Base-by-base conservation (phyloP, 345 rosid species). In the Hibiscus syriacus region DNA sequence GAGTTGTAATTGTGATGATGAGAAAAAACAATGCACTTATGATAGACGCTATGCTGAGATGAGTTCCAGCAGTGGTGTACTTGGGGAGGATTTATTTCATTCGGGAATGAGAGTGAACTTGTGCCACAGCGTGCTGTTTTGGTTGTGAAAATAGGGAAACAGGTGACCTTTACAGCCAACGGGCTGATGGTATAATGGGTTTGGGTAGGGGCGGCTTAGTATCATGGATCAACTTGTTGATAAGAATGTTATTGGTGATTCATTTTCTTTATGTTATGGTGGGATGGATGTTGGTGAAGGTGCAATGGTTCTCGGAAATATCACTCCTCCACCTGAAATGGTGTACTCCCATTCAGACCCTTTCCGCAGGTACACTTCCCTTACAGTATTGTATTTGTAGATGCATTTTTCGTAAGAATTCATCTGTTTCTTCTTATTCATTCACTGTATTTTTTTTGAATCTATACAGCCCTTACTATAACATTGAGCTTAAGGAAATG, bases 221-320 rank as follows among this genome's bases (percentile, higher is more conserved):
- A 74, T 89, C n/a, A n/a, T n/a, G n/a, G n/a, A n/a, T n/a, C n/a
- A n/a, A n/a, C n/a, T n/a, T n/a, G n/a, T n/a, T n/a, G n/a, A n/a
- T n/a, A n/a, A n/a, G n/a, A n/a, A n/a, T n/a, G n/a, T n/a, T n/a
- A n/a, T n/a, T n/a, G n/a, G n/a, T n/a, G n/a, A n/a, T n/a, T n/a
- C n/a, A n/a, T n/a, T n/a, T n/a, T n/a, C n/a, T n/a, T n/a, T n/a
- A 68, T 89, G 96, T 72, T 89, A 86, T 71, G 96, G 96, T 49
- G 96, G 92, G 19, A 86, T 87, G 92, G 81, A 81, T 71, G 78
- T 86, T 45, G 92, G 96, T 22, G 90, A 92, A n/a, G 96, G 96
- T 64, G 88, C 96, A 26, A 89, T 89, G 92, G 85, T 89, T 19
- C 92, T 89, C 73, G 96, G 96, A 39, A 75, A 73, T 27, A 75